Evolutionary conservation across 306 rosid genomes (phyloP).

Genomic region (Benincasa hispida): DNA sequence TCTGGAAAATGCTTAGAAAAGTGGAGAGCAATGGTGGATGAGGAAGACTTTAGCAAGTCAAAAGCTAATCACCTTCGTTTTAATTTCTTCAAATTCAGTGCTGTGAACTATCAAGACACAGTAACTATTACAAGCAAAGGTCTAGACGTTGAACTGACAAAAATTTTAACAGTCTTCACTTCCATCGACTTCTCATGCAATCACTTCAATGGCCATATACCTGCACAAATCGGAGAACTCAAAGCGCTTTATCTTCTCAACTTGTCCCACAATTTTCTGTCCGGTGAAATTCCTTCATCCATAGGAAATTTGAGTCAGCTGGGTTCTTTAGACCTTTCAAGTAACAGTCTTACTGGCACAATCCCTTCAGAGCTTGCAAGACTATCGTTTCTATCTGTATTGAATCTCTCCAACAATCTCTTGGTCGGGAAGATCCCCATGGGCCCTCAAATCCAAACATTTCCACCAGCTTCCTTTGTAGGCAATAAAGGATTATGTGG

Average conservation of each 20-base stretch:
- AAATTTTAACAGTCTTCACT: slow-evolving; percentile 20
- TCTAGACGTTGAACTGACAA: slow-evolving; percentile 9
- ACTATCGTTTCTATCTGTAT: slow-evolving; percentile 14
- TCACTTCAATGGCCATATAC: slow-evolving; percentile 14
- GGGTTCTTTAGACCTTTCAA: slow-evolving; percentile 33
- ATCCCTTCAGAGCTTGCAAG: slow-evolving; percentile 6
- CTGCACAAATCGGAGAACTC: slow-evolving; percentile 6
- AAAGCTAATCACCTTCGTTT: slow-evolving; percentile 10
- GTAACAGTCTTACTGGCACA: slow-evolving; percentile 4
- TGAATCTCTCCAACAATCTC: slow-evolving; percentile 18
- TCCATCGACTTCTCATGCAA: slow-evolving; percentile 22
- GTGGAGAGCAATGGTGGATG: slow-evolving; percentile 16
- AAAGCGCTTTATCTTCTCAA: slow-evolving; percentile 16
- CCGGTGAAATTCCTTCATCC: slow-evolving; percentile 12
- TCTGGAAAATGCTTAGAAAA: background rate
- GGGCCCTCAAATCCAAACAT: slow-evolving; percentile 9
- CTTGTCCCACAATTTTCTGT: slow-evolving; percentile 21
- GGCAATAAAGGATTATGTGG: slow-evolving; percentile 28
- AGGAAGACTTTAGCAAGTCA: background rate
- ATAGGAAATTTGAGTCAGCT: slow-evolving; percentile 8
- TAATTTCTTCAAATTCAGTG: background rate
- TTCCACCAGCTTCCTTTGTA: background rate
- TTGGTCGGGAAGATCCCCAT: background rate
- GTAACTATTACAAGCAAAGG: slow-evolving; percentile 20
- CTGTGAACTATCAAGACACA: slow-evolving; percentile 12